Percentiles rank a stretch among this genome's conserved stretches.
phyloP scores from a whole-genome alignment of 768 basidiomycete species.

The Tricholoma terreum region DNA sequence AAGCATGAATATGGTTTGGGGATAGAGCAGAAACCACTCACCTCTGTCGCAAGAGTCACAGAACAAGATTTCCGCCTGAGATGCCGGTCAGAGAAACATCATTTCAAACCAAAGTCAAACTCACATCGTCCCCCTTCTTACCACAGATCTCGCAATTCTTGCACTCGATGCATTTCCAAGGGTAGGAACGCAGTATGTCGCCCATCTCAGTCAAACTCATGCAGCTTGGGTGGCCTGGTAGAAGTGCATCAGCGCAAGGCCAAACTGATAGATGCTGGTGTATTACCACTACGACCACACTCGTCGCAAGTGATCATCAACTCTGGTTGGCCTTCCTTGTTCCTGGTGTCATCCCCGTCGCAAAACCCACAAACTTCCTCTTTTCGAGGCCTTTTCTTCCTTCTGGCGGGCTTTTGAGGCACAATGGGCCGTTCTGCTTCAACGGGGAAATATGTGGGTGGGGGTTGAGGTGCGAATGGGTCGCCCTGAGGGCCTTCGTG shows the following conservation, averaged over 20 bases:
- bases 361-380: conserved; percentile 81
- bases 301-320: conserved; percentile 73
- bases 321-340: conserved; percentile 58
- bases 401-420: conserved; percentile 45
- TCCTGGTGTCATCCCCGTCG: conserved; percentile 57
- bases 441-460: conserved; percentile 49
- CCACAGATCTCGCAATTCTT: conserved; percentile 88
- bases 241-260: conserved; percentile 4
- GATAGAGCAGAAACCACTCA: conserved; percentile 24
- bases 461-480: conserved; percentile 71
- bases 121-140: conserved; percentile 85
- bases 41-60: conserved; percentile 96
- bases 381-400: conserved; percentile 42
- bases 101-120: conserved; percentile 25
- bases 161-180: conserved; percentile 90
- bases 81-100: conserved; percentile 13
- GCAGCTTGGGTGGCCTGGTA: conserved; percentile 82
- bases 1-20: conserved; percentile 7
- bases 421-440: conserved; percentile 40
- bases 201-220: conserved; percentile 60
- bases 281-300: conserved; percentile 79
- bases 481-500: conserved; percentile 78
- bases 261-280: conserved; percentile 2
- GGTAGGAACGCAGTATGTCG: conserved; percentile 63
- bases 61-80: conserved; percentile 75